Evolutionary conservation across 805 yeast genomes (phyloP), one percentile per base, ranked within the genome.

Genomic region (Kockiozyma suomiensis): DNA sequence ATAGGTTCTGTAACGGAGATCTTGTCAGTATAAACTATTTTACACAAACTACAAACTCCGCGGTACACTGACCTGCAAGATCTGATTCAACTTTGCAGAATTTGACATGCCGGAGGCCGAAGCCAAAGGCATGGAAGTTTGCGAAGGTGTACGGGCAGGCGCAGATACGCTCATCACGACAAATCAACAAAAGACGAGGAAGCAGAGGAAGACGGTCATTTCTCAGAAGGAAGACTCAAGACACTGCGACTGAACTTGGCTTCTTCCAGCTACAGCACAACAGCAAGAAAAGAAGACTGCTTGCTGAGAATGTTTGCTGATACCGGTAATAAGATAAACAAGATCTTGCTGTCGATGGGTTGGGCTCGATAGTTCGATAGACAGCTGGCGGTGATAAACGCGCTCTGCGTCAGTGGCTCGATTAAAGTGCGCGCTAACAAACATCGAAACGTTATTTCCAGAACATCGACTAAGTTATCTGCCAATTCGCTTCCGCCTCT

Each of bases 1-100:
- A 78, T 68, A 74, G 75, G 67, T 76, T 75, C 72, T 76, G 42
- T 10, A 10, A 30, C 15, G 15, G 26, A 15, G 23, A 13, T 4
- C 12, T 12, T 35, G 37, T 54, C 21, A 45, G 51, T 12, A 41
- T 32, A 19, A 19, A 5, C 33, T 30, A 30, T 7, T 6, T 30
- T 10, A 7, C 10, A 30, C 33, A 30, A 7, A 30, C 10, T 30
- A 7, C 10, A 7, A 30, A 7, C 10, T 10, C 10, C 10, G 10
- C 33, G 33, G 33, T 30, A 30, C 7, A 32, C 66, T 17, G 38
- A 63, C 66, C 59, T 63, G 66, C 42, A 63, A 35, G 15, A 63
- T 42, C 58, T 63, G 66, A 43, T 53, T 52, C 37, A 63, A 52
- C 56, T 57, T 45, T 4, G 48, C 26, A 47, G 26, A 8, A 50